Percentiles rank a stretch among this genome's conserved stretches.
phyloP scores from a whole-genome alignment of 2,329 filamentous ascomycete genomes.

The Drechslerella stenobrocha region DNA sequence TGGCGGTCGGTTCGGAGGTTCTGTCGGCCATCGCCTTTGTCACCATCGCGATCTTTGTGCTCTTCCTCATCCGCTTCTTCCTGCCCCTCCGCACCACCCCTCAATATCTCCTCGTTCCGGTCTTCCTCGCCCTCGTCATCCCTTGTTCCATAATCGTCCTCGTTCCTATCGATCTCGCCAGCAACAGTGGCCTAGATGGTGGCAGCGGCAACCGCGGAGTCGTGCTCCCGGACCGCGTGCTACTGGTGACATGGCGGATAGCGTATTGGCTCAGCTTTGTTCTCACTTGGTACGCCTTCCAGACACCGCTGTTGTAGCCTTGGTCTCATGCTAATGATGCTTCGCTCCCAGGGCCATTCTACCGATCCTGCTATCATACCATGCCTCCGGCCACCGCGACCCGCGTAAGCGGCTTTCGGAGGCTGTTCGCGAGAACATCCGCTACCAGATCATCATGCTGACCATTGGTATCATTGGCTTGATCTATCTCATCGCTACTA shows the following conservation, averaged over 20 bases:
- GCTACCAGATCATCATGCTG: constrained; percentile 82
- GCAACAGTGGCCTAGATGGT: constrained; percentile 73
- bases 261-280: constrained; percentile 97
- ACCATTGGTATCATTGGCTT: constrained; percentile 71
- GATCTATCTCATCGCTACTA: constrained; percentile 79
- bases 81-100: constrained; percentile 88
- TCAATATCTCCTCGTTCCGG: constrained; percentile 82
- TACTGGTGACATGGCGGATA: constrained; percentile 90
- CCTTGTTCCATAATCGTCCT: constrained; percentile 88
- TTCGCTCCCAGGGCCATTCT: constrained; percentile 63
- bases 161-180: constrained; percentile 93
- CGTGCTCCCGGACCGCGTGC: constrained; percentile 76
- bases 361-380: constrained; percentile 89
- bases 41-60: constrained; percentile 64
- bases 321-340: constrained; percentile 20
- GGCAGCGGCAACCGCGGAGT: constrained; percentile 67
- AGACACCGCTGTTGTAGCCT: background rate
- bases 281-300: constrained; percentile 74
- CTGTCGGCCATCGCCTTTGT: constrained; percentile 52
- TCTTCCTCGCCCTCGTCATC: constrained; percentile 93
- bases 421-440: constrained; percentile 81
- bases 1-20: constrained; percentile 51
- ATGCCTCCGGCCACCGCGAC: constrained; percentile 89
- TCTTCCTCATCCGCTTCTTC: constrained; percentile 85
- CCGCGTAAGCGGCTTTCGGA: constrained; percentile 78